Evolutionary conservation across 352 stramenopile species (phyloP), one percentile per base, ranked within the genome.

Genomic region (Phytopythium delawarense): DNA sequence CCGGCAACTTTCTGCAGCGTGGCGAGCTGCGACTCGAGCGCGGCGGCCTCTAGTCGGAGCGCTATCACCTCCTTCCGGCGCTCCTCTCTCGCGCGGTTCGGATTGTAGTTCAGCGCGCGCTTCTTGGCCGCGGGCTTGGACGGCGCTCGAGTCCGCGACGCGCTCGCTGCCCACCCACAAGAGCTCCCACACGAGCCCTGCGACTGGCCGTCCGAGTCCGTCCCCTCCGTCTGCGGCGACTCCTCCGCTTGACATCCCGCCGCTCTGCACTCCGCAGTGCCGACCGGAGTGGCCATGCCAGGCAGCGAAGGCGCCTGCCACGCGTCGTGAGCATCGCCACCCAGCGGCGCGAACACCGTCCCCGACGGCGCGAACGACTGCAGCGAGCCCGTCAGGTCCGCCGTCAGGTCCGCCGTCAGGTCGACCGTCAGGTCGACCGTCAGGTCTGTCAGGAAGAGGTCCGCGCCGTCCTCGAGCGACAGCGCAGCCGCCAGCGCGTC

Each of bases 11-110:
- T 37, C 28, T 57, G 30, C 16, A 57, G 30, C 9, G 30, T 16
- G 4, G 35, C 16, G 30, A 57, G 30, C 35, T 40, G 51, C 32
- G 32, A 40, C 20, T 42, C 51, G 28, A 57, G 51, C 30, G 11
- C 21, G 18, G 32, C 7, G 28, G 51, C 30, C 51, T 57, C 28
- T 11, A 28, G 15, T 7, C 51, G 51, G 6, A 69, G 59, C 11
- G 67, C 73, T 11, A 72, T 21, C 0, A 82, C 64, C 48, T 82
- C 74, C 39, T 82, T 71, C 5, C 67, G 62, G 2, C 72, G 66
- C n/a, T 70, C 62, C 30, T 80, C 74, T 12, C 74, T 62, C 18
- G 72, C 72, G n/a, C 56, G 49, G 55, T 82, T 82, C n/a, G 72
- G 63, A 32, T 76, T 78, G 63, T 65, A 76, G 16, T 61, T 73